Percentiles rank a stretch among this genome's conserved stretches.
Evolutionary conservation across 768 basidiomycete genomes (phyloP).

Genomic region (Lactarius hatsudake): DNA sequence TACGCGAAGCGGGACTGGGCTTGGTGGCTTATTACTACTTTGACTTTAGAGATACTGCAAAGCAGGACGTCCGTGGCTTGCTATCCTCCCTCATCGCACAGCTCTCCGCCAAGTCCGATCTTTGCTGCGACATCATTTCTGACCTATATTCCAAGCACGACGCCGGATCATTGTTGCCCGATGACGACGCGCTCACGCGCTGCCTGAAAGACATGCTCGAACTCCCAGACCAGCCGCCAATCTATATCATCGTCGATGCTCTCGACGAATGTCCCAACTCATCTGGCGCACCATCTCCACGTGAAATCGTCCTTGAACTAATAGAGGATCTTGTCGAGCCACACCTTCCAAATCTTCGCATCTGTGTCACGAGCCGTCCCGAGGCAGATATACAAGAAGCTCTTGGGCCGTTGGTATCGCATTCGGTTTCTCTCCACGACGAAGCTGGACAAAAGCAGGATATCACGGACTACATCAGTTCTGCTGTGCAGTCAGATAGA

Average conservation of each 20-base stretch:
- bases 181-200: background rate
- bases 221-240: background rate
- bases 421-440: conserved; percentile 9
- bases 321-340: background rate
- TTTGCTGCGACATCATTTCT: background rate
- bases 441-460: conserved; percentile 3
- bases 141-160: background rate
- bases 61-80: conserved; percentile 7
- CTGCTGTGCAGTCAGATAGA: background rate
- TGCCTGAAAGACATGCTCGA: conserved; percentile 12
- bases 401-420: background rate
- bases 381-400: conserved; percentile 1
- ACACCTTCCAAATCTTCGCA: background rate
- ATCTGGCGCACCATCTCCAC: background rate
- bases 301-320: conserved; percentile 1
- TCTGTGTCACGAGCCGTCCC: conserved; percentile 9
- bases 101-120: conserved; percentile 5
- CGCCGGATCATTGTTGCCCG: background rate
- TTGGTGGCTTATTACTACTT: conserved; percentile 15
- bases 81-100: conserved; percentile 14
- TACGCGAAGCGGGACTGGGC: background rate
- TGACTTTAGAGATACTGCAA: conserved; percentile 12
- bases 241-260: conserved; percentile 6
- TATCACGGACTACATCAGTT: conserved; percentile 4
- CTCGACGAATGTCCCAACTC: conserved; percentile 16